Percentiles rank a stretch among this genome's conserved stretches.
Conservation (phyloP, 768 basidiomycete species). For the Suillus placidus region DNA sequence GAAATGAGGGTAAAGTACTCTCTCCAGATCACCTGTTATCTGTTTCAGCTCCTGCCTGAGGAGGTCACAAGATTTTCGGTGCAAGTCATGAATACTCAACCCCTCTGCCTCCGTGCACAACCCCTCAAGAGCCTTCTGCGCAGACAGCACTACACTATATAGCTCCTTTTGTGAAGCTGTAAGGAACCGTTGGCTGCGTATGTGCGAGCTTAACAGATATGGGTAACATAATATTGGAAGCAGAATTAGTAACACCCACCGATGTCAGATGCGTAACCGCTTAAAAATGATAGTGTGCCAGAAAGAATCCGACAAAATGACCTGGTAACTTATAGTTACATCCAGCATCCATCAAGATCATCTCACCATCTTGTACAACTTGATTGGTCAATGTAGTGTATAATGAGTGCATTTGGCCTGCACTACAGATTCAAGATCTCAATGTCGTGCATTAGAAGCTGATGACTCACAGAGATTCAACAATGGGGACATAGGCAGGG, state of each 20-base stretch:
- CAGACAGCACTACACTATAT: constrained; percentile 76
- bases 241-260: constrained; percentile 49
- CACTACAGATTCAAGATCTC: neutral
- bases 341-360: constrained; percentile 88
- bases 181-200: constrained; percentile 83
- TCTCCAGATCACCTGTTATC: constrained; percentile 64
- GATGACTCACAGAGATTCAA: constrained; percentile 80
- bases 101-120: constrained; percentile 60
- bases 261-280: constrained; percentile 94
- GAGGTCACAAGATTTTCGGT: constrained; percentile 67
- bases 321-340: constrained; percentile 91
- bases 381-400: constrained; percentile 92
- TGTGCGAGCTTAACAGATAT: constrained; percentile 63
- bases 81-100: constrained; percentile 74
- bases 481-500: constrained; percentile 96
- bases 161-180: constrained; percentile 79
- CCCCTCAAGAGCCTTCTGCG: constrained; percentile 66
- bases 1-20: constrained; percentile 87
- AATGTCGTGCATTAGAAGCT: neutral
- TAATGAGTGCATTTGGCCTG: constrained; percentile 85
- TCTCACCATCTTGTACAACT: constrained; percentile 65
- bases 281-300: constrained; percentile 30
- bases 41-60: constrained; percentile 75
- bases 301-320: constrained; percentile 13
- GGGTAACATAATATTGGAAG: constrained; percentile 13